Conservation (phyloP, 208 protist genomes). For the Novymonas esmeraldas region DNA sequence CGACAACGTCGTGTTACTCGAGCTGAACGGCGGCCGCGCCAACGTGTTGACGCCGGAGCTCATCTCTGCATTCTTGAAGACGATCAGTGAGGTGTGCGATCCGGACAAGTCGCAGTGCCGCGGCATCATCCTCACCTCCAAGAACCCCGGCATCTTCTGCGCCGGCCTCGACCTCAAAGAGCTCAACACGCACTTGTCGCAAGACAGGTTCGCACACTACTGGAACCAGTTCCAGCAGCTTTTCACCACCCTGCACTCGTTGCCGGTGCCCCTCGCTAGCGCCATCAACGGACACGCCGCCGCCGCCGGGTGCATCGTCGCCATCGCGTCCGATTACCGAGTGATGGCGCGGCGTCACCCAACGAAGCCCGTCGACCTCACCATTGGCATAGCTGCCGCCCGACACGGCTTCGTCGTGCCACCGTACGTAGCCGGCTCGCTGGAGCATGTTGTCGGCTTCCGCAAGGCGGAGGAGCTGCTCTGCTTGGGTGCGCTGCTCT, state of each 20-base stretch:
- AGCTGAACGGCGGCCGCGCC: conserved; percentile 51
- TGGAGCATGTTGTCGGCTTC: conserved; percentile 70
- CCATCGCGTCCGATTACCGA: conserved; percentile 72
- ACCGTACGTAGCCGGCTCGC: conserved; percentile 60
- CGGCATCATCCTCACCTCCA: conserved; percentile 73
- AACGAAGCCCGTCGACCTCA: conserved; percentile 21
- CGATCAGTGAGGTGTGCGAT: conserved; percentile 55
- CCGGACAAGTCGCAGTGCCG: conserved; percentile 48
- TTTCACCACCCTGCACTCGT: conserved; percentile 69
- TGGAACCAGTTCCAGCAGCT: conserved; percentile 76
- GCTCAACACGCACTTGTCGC: conserved; percentile 32
- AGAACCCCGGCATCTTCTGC: conserved; percentile 51
- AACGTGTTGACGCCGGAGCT: conserved; percentile 57
- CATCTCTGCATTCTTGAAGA: conserved; percentile 44
- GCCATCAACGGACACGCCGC: conserved; percentile 77
- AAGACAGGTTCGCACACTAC: conserved; percentile 55
- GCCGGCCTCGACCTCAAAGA: conserved; percentile 65
- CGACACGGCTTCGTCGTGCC: conserved; percentile 69
- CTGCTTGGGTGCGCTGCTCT: conserved; percentile 41
- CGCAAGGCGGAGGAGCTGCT: conserved; percentile 63
- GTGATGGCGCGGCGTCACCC: conserved; percentile 63
- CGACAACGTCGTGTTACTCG: conserved; percentile 50
- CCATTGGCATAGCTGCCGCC: conserved; percentile 70
- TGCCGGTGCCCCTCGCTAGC: conserved; percentile 64
- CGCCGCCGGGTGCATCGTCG: conserved; percentile 70